Conservation (phyloP, 305 asterid species). For the Fraxinus angustifolia region DNA sequence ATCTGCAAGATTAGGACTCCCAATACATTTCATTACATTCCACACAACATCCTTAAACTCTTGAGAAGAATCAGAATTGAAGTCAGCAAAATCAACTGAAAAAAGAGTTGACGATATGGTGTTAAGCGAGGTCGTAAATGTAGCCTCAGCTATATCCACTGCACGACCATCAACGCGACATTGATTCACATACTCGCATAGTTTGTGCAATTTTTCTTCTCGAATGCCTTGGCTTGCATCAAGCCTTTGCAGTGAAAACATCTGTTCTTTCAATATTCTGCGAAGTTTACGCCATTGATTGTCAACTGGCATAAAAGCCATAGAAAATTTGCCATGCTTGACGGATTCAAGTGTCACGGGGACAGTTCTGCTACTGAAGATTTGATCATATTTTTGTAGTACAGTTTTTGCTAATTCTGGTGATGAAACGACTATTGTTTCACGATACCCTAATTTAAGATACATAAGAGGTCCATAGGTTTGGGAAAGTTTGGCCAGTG, state of each 20-base stretch:
- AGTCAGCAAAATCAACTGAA: conserved; percentile 30
- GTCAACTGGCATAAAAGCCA: conserved; percentile 23
- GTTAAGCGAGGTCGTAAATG: conserved; percentile 33
- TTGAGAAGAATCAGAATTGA: conserved; percentile 19
- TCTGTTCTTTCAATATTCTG: conserved; percentile 29
- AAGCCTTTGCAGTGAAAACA: conserved; percentile 27
- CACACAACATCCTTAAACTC: conserved; percentile 26
- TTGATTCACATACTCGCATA: conserved; percentile 15
- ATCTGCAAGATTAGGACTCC: conserved; percentile 23
- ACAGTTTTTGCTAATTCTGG: conserved; percentile 23
- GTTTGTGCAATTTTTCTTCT: conserved; percentile 21
- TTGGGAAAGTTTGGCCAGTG: conserved; percentile 33
- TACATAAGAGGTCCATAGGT: conserved; percentile 37
- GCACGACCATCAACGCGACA: conserved; percentile 11
- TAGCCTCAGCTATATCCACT: conserved; percentile 34
- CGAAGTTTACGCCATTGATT: conserved; percentile 33
- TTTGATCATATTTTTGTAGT: conserved; percentile 24
- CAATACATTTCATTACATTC: conserved; percentile 3
- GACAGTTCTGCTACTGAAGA: not conserved
- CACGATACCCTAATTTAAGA: conserved; percentile 29
- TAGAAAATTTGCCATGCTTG: not conserved
- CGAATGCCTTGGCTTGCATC: conserved; percentile 27
- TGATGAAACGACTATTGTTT: conserved; percentile 23
- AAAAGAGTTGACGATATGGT: conserved; percentile 30
- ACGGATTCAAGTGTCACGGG: not conserved